Percentiles rank a stretch among this genome's conserved stretches.
Conservation (phyloP, 192 early-diverging fungal genomes). For the Obelidium mucronatum region DNA sequence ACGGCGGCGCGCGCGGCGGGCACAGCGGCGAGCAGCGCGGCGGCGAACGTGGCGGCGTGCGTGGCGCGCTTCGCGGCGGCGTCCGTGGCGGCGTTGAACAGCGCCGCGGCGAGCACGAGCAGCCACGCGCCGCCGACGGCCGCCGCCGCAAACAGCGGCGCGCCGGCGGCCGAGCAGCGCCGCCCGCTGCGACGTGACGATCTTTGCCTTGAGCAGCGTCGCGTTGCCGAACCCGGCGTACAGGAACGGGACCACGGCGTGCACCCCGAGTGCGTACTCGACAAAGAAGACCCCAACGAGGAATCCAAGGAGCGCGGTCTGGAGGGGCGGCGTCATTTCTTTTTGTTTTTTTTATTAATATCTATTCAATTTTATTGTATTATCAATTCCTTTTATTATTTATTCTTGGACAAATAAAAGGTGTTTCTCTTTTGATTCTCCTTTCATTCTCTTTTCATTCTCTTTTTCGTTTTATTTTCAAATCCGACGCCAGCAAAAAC, state of each 20-base stretch:
- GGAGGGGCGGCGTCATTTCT: constrained; percentile 26
- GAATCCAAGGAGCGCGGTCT: constrained; percentile 18
- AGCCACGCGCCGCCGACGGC: constrained; percentile 8
- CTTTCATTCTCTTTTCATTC: too few species aligned
- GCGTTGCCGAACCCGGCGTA: constrained; percentile 19
- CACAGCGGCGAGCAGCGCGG: not conserved
- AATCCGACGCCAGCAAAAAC: too few species aligned
- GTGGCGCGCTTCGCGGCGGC: not conserved
- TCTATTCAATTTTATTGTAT: too few species aligned
- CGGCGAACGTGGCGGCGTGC: constrained; percentile 15
- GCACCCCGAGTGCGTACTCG: constrained; percentile 17
- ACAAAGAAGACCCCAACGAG: constrained; percentile 22
- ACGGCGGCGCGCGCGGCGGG: not conserved
- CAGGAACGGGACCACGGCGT: constrained; percentile 31
- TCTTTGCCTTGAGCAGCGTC: constrained; percentile 28
- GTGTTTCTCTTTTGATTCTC: too few species aligned
- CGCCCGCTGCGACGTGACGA: constrained; percentile 6
- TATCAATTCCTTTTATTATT: too few species aligned
- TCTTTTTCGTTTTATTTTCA: too few species aligned
- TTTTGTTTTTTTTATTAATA: constrained; percentile 24
- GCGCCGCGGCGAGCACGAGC: constrained; percentile 11
- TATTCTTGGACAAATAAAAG: too few species aligned
- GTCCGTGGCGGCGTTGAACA: constrained; percentile 20
- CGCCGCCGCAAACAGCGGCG: constrained; percentile 12
- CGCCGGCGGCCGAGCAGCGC: constrained; percentile 15